phyloP scores from a whole-genome alignment of 2,329 filamentous ascomycete species.

The Elsinoe fawcettii region DNA sequence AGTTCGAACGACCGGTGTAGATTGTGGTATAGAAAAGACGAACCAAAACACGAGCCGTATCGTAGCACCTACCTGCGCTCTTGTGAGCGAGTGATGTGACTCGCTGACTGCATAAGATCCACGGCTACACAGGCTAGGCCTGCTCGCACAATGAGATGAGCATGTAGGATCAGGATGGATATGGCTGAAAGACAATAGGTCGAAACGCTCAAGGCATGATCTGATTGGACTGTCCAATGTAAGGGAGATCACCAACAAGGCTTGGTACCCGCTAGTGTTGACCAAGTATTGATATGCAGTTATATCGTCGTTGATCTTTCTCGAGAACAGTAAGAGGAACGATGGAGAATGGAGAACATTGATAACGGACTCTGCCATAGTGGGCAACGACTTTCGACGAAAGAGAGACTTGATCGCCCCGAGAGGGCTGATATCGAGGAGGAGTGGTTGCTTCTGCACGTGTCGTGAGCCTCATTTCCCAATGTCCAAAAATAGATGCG shows the following conservation, averaged over 20 bases:
- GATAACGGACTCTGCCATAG: too few species aligned
- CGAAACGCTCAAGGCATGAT: neutral
- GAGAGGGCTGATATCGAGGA: neutral
- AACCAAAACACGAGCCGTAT: neutral
- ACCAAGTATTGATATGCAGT: neutral
- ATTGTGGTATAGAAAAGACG: neutral
- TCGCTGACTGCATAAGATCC: neutral
- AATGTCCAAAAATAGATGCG: neutral
- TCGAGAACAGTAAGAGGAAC: neutral
- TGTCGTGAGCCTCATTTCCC: neutral
- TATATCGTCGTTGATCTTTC: neutral
- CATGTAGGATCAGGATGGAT: neutral
- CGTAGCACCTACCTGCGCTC: neutral
- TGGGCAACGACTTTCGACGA: too few species aligned
- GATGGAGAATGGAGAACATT: neutral
- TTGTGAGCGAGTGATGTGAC: neutral
- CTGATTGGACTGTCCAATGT: neutral
- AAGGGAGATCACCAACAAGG: neutral
- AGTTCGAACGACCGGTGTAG: neutral
- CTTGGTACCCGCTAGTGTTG: neutral
- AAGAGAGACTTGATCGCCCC: neutral
- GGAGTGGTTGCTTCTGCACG: neutral
- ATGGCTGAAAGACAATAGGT: neutral
- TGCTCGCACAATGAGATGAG: neutral
- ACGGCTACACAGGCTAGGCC: neutral